Percentiles rank a stretch among this genome's conserved stretches.
Evolutionary conservation across 2,329 filamentous ascomycete genomes (phyloP).

Genomic region (Phialemonium atrogriseum): DNA sequence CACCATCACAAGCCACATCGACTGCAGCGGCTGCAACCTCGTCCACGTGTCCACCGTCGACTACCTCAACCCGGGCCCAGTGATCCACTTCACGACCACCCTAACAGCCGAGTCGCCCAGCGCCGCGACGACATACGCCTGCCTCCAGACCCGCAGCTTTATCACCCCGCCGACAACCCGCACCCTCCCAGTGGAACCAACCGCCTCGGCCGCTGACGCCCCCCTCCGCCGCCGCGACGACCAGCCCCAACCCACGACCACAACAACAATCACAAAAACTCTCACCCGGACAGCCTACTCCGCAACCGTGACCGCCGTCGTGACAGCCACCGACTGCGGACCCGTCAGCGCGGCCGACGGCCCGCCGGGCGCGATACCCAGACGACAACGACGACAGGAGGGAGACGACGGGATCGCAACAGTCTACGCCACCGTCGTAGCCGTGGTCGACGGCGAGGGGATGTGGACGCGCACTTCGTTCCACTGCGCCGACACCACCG

Average conservation of each 20-base stretch:
- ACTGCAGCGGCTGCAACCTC: slow-evolving; percentile 18
- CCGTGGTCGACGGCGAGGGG: neutral
- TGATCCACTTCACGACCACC: slow-evolving; percentile 6
- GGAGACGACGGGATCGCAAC: neutral
- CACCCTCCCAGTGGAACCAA: no score
- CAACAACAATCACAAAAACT: neutral
- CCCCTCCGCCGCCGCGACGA: neutral
- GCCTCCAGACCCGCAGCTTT: slow-evolving; percentile 1
- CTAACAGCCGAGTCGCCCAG: slow-evolving; percentile 2
- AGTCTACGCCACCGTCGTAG: neutral
- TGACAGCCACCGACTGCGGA: neutral
- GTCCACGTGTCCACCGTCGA: slow-evolving; percentile 2
- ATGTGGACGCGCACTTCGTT: slow-evolving; percentile 1
- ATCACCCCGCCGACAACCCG: neutral
- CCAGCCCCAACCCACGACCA: neutral
- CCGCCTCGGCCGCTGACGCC: neutral
- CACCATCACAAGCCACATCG: slow-evolving; percentile 13
- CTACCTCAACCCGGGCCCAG: slow-evolving; percentile 5
- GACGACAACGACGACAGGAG: neutral
- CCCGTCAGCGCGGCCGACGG: neutral
- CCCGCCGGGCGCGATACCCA: neutral
- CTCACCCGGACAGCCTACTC: neutral
- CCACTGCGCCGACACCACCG: neutral
- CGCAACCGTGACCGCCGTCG: neutral
- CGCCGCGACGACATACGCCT: neutral